Evolutionary conservation across 2,329 filamentous ascomycete species (phyloP).

Genomic region (Phaeoacremonium minimum): DNA sequence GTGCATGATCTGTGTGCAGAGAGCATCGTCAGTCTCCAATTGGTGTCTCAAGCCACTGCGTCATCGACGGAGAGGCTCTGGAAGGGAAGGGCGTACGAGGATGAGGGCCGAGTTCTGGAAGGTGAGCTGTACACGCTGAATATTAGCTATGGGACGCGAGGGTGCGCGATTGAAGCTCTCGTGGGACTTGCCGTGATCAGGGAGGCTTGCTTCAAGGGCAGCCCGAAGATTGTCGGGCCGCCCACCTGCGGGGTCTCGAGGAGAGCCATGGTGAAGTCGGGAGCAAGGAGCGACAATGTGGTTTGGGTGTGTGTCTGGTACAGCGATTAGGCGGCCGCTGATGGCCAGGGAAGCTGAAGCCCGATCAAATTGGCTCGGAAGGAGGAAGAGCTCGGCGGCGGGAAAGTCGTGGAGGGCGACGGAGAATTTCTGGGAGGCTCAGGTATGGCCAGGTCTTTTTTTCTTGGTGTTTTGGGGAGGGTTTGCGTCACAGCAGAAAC

Average conservation of each 20-base stretch:
- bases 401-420: neutral
- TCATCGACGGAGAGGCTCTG: neutral
- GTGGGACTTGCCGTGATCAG: slow-evolving; percentile 53
- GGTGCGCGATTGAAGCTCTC: slow-evolving; percentile 1
- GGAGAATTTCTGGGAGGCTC: neutral
- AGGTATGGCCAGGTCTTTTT: neutral
- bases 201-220: slow-evolving; percentile 66
- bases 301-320: neutral
- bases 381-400: no score
- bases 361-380: no score
- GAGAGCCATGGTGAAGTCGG: slow-evolving; percentile 31
- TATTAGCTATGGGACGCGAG: slow-evolving; percentile 13
- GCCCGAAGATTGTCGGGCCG: slow-evolving; percentile 46
- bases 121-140: slow-evolving; percentile 53
- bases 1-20: slow-evolving; percentile 68
- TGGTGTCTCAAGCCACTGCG: neutral
- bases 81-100: slow-evolving; percentile 42
- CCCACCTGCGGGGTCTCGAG: slow-evolving; percentile 30
- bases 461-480: no score
- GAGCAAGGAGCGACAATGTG: neutral
- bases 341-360: no score
- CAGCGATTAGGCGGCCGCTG: neutral
- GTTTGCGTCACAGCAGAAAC: no score
- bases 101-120: slow-evolving; percentile 78
- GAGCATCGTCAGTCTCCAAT: slow-evolving; percentile 4